Evolutionary conservation across 495 filamentous ascomycete genomes (phyloP).

Genomic region (Oidiodendron maius): DNA sequence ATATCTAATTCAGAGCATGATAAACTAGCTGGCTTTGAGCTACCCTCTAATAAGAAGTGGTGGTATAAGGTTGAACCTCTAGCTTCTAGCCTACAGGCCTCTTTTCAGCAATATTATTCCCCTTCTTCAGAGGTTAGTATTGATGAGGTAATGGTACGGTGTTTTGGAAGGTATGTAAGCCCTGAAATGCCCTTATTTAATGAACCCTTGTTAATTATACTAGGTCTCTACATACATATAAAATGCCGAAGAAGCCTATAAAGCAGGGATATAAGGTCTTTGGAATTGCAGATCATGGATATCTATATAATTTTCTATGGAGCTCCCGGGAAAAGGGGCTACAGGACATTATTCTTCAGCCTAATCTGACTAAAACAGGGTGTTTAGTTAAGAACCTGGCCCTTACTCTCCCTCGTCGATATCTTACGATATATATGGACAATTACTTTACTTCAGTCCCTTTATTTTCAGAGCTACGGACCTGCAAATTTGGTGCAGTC

Average conservation of each 20-base stretch:
- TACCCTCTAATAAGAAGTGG: slow-evolving; percentile 1
- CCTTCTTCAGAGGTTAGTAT: slow-evolving; percentile 2
- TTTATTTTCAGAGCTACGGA: slow-evolving; percentile 6
- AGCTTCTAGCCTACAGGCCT: slow-evolving; percentile 2
- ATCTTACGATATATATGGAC: too few species aligned
- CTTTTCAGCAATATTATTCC: slow-evolving; percentile 9
- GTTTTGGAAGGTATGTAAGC: too few species aligned
- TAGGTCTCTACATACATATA: slow-evolving; percentile 12
- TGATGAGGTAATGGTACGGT: too few species aligned
- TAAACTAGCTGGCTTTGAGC: slow-evolving; percentile 2
- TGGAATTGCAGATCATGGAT: slow-evolving; percentile 8
- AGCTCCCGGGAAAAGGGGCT: slow-evolving; percentile 3
- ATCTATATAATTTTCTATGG: slow-evolving; percentile 7
- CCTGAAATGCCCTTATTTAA: too few species aligned
- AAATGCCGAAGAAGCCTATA: slow-evolving; percentile 19
- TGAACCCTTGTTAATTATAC: too few species aligned
- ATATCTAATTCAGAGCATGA: slow-evolving; percentile 4
- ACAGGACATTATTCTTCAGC: slow-evolving; percentile 3
- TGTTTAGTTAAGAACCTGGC: too few species aligned
- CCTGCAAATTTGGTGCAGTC: neutral
- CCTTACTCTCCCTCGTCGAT: neutral
- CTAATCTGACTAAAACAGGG: slow-evolving; percentile 4
- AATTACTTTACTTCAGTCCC: slow-evolving; percentile 6
- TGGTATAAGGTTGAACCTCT: slow-evolving; percentile 14
- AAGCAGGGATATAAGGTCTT: slow-evolving; percentile 11